These are phyloP conservation scores for Pseudogymnoascus sp. DNA, from an alignment of 2,329 filamentous ascomycete species.

Conservation along the genomic window DNA sequence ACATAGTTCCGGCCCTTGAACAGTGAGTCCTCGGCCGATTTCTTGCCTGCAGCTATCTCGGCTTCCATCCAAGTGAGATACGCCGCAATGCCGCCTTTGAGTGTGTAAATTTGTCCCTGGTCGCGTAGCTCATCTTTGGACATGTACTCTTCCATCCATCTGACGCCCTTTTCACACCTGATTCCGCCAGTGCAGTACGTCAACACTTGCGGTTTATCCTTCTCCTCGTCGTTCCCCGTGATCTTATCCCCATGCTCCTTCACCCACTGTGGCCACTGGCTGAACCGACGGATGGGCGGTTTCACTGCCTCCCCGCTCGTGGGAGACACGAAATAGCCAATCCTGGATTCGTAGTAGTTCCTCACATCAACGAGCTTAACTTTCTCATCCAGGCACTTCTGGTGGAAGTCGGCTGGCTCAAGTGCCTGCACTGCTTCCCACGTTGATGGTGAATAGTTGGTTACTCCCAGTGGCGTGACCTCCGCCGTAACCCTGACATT, in stretches of 20 bases:
- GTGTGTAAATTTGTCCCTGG: slow-evolving; percentile 23
- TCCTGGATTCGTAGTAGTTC: slow-evolving; percentile 32
- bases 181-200: slow-evolving; percentile 33
- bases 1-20: slow-evolving; percentile 32
- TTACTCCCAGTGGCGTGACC: slow-evolving; percentile 31
- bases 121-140: slow-evolving; percentile 17
- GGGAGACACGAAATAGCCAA: slow-evolving; percentile 30
- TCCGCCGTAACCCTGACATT: slow-evolving; percentile 26
- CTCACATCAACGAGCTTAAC: slow-evolving; percentile 28
- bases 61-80: slow-evolving; percentile 32
- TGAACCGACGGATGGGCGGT: slow-evolving; percentile 29
- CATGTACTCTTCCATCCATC: slow-evolving; percentile 28
- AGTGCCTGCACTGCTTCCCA: slow-evolving; percentile 27
- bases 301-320: slow-evolving; percentile 25
- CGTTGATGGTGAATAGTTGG: slow-evolving; percentile 25
- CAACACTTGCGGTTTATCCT: slow-evolving; percentile 23
- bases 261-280: slow-evolving; percentile 31
- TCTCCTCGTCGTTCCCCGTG: neutral
- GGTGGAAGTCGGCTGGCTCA: slow-evolving; percentile 27
- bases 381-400: slow-evolving; percentile 20
- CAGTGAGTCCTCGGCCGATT: slow-evolving; percentile 23
- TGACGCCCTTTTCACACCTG: slow-evolving; percentile 30
- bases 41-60: slow-evolving; percentile 27
- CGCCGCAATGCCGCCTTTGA: slow-evolving; percentile 30
- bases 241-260: slow-evolving; percentile 20